Evolutionary conservation across 2,329 filamentous ascomycete species (phyloP).

Genomic region (Epichloe baconii): DNA sequence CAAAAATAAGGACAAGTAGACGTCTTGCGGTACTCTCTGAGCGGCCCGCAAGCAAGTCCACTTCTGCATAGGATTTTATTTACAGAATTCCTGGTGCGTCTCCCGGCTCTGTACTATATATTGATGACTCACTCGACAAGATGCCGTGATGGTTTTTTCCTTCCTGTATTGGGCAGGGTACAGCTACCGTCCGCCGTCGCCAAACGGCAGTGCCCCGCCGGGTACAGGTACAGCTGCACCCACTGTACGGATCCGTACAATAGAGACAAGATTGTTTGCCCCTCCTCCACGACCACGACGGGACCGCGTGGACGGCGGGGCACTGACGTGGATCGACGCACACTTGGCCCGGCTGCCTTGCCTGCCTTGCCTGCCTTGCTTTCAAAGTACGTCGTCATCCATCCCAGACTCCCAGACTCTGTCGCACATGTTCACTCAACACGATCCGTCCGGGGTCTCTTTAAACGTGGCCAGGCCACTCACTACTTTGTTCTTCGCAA

Average conservation of each 20-base stretch:
- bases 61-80: too few relatives aligned
- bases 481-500: neutral
- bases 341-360: too few relatives aligned
- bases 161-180: too few relatives aligned
- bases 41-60: too few relatives aligned
- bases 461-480: too few relatives aligned
- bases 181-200: neutral
- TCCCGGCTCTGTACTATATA: too few relatives aligned
- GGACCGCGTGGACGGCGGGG: constrained; percentile 1
- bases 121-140: neutral
- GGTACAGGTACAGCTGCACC: neutral
- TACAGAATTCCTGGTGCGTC: too few relatives aligned
- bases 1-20: too few relatives aligned
- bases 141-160: too few relatives aligned
- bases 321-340: neutral
- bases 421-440: neutral
- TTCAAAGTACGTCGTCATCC: neutral
- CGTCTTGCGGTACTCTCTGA: too few relatives aligned
- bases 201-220: neutral
- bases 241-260: too few relatives aligned
- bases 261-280: neutral
- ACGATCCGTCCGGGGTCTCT: neutral
- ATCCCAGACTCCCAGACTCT: neutral
- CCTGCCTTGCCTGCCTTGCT: too few relatives aligned
- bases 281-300: neutral